Percentiles rank a stretch among this genome's conserved stretches.
Evolutionary conservation across 2,329 filamentous ascomycete genomes (phyloP).

Genomic region (Fusarium circinatum): DNA sequence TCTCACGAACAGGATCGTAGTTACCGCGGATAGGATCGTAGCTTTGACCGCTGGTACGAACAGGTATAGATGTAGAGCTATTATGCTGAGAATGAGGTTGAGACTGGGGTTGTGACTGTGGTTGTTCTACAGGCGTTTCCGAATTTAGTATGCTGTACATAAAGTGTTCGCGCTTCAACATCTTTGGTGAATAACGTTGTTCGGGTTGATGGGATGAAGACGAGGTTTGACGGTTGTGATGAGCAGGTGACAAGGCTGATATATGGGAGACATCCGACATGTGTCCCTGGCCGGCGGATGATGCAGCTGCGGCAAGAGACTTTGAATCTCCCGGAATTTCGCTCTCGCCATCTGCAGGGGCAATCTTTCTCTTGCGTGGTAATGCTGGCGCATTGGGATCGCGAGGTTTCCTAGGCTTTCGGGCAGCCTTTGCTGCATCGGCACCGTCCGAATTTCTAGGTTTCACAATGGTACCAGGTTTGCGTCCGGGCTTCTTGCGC

Average conservation of each 20-base stretch:
- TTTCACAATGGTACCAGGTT: conserved; percentile 67
- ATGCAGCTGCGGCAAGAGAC: conserved; percentile 47
- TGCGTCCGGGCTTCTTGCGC: conserved; percentile 72
- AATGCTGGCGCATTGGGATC: conserved; percentile 68
- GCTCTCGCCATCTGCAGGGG: conserved; percentile 52
- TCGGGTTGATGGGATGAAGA: conserved; percentile 41
- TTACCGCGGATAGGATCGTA: conserved; percentile 92
- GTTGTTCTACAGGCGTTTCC: conserved; percentile 48
- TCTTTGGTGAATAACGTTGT: conserved; percentile 55
- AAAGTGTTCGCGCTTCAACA: conserved; percentile 62
- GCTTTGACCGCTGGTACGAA: conserved; percentile 78
- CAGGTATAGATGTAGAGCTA: conserved; percentile 57
- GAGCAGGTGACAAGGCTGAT: conserved; percentile 41
- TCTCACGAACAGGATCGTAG: conserved; percentile 72
- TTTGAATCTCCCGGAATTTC: conserved; percentile 50
- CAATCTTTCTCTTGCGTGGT: conserved; percentile 65
- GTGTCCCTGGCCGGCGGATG: conserved; percentile 34
- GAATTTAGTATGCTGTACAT: conserved; percentile 68
- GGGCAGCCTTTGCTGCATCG: conserved; percentile 55
- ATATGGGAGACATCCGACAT: conserved; percentile 41
- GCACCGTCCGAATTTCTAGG: conserved; percentile 54
- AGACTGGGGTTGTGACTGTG: conserved; percentile 36
- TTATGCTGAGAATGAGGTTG: conserved; percentile 42
- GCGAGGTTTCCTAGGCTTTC: conserved; percentile 65
- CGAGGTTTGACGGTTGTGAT: conserved; percentile 46